Conservation (phyloP, 2,329 filamentous ascomycete genomes). For the Gliomastix tumulicola region DNA sequence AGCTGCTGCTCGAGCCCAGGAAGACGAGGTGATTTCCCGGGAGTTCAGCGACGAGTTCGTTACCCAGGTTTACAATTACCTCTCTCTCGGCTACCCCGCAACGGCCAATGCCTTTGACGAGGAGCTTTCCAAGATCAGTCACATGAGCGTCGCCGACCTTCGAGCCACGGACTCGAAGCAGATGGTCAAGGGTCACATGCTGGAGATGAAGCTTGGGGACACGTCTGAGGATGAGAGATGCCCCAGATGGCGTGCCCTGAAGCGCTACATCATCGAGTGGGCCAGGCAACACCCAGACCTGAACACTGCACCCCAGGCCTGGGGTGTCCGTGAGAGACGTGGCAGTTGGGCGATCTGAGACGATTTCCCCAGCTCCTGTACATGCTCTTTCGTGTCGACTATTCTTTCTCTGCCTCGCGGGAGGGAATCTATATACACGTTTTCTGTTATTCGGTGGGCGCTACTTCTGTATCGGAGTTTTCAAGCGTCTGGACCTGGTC, state of each 20-base stretch:
- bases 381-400: not conserved
- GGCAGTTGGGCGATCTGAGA: constrained; percentile 66
- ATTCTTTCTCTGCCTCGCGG: not conserved
- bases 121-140: constrained; percentile 76
- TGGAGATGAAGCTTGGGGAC: constrained; percentile 39
- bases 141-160: constrained; percentile 62
- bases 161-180: constrained; percentile 59
- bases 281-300: constrained; percentile 77
- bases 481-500: too few species aligned
- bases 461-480: too few species aligned
- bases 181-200: constrained; percentile 66
- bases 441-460: too few species aligned
- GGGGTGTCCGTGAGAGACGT: constrained; percentile 60
- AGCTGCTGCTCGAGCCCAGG: constrained; percentile 42
- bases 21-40: constrained; percentile 43
- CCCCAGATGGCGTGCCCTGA: constrained; percentile 76
- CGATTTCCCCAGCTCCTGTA: not conserved
- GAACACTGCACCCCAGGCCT: constrained; percentile 51
- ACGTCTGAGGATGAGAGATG: constrained; percentile 44
- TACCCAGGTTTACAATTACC: constrained; percentile 95
- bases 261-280: constrained; percentile 83
- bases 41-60: constrained; percentile 83
- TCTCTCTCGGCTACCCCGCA: constrained; percentile 85
- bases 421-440: too few species aligned
- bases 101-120: constrained; percentile 77